These are phyloP conservation scores for Schizophyllum commune DNA, from an alignment of 1,284 basidiomycete species.

Conservation along the genomic window DNA sequence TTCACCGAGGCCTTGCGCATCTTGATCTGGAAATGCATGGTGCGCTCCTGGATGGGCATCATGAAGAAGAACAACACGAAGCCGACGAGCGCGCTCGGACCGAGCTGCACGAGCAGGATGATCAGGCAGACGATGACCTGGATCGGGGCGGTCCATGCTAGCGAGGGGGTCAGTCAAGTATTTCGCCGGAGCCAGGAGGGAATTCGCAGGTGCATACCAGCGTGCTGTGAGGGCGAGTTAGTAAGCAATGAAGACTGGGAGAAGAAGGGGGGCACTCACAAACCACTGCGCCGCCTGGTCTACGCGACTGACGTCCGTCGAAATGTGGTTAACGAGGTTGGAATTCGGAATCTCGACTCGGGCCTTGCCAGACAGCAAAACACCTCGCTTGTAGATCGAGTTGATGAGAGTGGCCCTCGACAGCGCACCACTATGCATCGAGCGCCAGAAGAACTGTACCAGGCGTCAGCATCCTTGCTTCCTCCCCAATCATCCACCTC, in stretches of 20 bases:
- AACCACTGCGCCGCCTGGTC: constrained; percentile 63
- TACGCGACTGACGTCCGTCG: constrained; percentile 58
- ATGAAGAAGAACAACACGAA: constrained; percentile 67
- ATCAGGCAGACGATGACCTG: constrained; percentile 56
- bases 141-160: constrained; percentile 65
- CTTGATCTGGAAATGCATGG: constrained; percentile 63
- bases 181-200: too few species aligned
- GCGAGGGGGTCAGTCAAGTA: constrained; percentile 1
- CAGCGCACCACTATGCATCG: constrained; percentile 65
- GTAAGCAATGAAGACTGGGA: too few species aligned
- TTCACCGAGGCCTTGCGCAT: constrained; percentile 54
- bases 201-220: constrained; percentile 31
- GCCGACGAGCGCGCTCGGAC: constrained; percentile 70
- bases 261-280: constrained; percentile 35
- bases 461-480: constrained; percentile 4
- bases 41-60: constrained; percentile 61
- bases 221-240: constrained; percentile 28
- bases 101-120: constrained; percentile 61
- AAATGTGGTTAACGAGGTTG: constrained; percentile 69
- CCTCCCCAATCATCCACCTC: too few species aligned
- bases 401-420: constrained; percentile 67
- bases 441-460: constrained; percentile 67
- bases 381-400: constrained; percentile 68
- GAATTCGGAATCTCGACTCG: constrained; percentile 58
- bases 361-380: constrained; percentile 60